Conservation (phyloP, 2,329 filamentous ascomycete species). For the Phoma sp. region DNA sequence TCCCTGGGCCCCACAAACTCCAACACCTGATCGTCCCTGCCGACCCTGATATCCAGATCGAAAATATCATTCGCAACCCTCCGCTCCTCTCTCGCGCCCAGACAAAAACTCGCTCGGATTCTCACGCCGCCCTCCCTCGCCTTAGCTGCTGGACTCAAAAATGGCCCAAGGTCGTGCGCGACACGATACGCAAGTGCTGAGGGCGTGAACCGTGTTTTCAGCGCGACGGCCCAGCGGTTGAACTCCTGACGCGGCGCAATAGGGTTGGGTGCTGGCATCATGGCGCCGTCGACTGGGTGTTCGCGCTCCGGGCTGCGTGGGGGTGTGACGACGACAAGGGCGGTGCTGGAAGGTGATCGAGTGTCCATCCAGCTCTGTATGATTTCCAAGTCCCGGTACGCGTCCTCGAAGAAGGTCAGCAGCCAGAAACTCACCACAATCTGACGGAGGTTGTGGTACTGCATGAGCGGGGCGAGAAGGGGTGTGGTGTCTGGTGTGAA, state of each 20-base stretch:
- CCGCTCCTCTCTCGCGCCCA: slow-evolving; percentile 43
- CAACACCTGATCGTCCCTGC: slow-evolving; percentile 49
- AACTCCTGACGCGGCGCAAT: slow-evolving; percentile 31
- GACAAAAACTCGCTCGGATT: slow-evolving; percentile 56
- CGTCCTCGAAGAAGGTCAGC: slow-evolving; percentile 49
- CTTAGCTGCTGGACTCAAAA: slow-evolving; percentile 52
- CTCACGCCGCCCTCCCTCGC: slow-evolving; percentile 50
- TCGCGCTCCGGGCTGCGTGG: slow-evolving; percentile 32
- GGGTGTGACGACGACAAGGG: slow-evolving; percentile 47
- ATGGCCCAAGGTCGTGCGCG: slow-evolving; percentile 50
- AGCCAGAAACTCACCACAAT: slow-evolving; percentile 55
- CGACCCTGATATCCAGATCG: slow-evolving; percentile 55
- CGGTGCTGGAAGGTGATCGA: slow-evolving; percentile 49
- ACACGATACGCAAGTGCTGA: slow-evolving; percentile 52
- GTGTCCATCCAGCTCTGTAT: slow-evolving; percentile 55
- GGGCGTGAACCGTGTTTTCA: slow-evolving; percentile 51
- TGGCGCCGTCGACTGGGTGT: slow-evolving; percentile 36
- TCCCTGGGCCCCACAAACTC: slow-evolving; percentile 54
- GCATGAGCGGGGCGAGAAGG: slow-evolving; percentile 50
- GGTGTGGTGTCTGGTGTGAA: slow-evolving; percentile 49
- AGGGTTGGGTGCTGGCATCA: slow-evolving; percentile 32
- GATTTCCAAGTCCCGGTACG: slow-evolving; percentile 51
- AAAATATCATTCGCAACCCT: slow-evolving; percentile 51
- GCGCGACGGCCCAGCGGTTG: slow-evolving; percentile 52
- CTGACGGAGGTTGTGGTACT: slow-evolving; percentile 53